These are phyloP conservation scores for Mortierella sp. DNA, from an alignment of 371 early-diverging fungal genomes.

Conservation along the genomic window DNA sequence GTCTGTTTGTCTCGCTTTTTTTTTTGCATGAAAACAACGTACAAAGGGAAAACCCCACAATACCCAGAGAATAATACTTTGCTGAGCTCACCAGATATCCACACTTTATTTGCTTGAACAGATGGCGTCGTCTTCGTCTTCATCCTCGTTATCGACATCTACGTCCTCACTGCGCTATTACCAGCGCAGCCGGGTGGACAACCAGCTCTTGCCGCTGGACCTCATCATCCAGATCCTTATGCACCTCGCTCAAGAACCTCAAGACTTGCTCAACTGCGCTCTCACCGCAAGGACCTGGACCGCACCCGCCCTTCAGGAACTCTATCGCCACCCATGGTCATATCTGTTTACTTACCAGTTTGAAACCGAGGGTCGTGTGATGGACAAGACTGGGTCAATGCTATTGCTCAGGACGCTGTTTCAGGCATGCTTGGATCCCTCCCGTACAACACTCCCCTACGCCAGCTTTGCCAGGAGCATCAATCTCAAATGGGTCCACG, in stretches of 20 bases:
- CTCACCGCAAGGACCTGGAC: slow-evolving; percentile 42
- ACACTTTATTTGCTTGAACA: background rate
- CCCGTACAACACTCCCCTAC: slow-evolving; percentile 37
- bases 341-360: slow-evolving; percentile 53
- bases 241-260: slow-evolving; percentile 39
- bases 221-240: slow-evolving; percentile 50
- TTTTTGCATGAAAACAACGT: background rate
- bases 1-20: background rate
- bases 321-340: slow-evolving; percentile 56
- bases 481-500: slow-evolving; percentile 56
- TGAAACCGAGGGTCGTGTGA: slow-evolving; percentile 45
- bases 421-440: slow-evolving; percentile 44
- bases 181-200: slow-evolving; percentile 12
- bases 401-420: slow-evolving; percentile 52
- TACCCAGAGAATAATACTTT: background rate
- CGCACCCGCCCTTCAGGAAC: slow-evolving; percentile 45
- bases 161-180: slow-evolving; percentile 17
- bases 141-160: slow-evolving; percentile 3
- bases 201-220: slow-evolving; percentile 42
- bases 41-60: background rate
- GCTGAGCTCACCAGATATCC: background rate
- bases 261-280: slow-evolving; percentile 49
- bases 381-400: slow-evolving; percentile 54
- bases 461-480: slow-evolving; percentile 53
- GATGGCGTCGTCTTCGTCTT: background rate